Evolutionary conservation across 345 rosid genomes (phyloP).

Genomic region (Hibiscus syriacus): DNA sequence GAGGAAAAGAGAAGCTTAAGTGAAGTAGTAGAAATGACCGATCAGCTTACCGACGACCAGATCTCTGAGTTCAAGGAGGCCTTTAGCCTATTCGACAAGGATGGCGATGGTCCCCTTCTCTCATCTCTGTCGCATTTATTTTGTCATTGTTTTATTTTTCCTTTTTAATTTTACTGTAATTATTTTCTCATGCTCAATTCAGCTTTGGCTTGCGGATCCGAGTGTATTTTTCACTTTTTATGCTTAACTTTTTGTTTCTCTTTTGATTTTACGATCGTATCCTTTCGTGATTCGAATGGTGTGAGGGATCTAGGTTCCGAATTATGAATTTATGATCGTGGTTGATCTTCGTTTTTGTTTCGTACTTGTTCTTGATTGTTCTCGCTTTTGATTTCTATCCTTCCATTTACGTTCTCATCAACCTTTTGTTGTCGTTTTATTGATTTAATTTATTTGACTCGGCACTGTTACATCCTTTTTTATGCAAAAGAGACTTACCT

Average conservation of each 20-base stretch:
- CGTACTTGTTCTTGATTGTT: no score
- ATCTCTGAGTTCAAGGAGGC: not conserved
- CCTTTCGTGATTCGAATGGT: not conserved
- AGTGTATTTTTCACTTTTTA: not conserved
- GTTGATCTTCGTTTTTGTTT: no score
- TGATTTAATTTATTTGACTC: not conserved
- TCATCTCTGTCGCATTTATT: not conserved
- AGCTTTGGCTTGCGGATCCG: not conserved
- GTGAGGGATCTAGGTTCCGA: constrained; percentile 7
- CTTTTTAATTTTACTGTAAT: not conserved
- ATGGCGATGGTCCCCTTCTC: constrained; percentile 15
- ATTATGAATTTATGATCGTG: not conserved
- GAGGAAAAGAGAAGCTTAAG: no score
- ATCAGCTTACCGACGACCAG: not conserved
- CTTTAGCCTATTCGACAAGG: not conserved
- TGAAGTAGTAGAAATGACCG: not conserved
- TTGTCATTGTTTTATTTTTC: not conserved
- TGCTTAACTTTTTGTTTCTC: not conserved
- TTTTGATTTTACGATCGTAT: not conserved
- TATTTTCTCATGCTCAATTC: not conserved
- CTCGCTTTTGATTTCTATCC: no score
- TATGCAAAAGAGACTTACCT: not conserved
- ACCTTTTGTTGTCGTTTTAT: not conserved
- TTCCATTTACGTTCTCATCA: not conserved
- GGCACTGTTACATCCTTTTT: no score